Evolutionary conservation across 495 filamentous ascomycete genomes (phyloP).

Genomic region (Sporormia fimetaria): DNA sequence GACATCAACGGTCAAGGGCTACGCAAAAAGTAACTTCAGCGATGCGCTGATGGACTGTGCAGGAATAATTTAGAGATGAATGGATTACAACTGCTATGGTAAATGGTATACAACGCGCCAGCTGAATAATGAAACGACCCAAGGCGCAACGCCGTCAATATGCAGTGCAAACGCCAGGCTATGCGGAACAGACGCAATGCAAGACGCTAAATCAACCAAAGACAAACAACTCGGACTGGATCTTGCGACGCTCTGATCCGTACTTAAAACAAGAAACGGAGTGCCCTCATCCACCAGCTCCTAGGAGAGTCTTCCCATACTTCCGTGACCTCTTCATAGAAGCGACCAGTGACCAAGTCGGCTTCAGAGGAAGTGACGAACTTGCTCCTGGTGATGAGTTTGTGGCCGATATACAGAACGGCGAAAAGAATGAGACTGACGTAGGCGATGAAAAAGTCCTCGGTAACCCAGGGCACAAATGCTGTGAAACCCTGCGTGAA

Average conservation of each 20-base stretch:
- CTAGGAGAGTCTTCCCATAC: conserved; percentile 17
- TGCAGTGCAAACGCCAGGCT: background rate
- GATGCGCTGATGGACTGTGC: too few species aligned
- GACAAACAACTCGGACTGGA: background rate
- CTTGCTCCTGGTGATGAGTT: conserved; percentile 21
- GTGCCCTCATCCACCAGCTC: conserved; percentile 15
- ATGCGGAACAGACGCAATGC: background rate
- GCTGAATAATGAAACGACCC: background rate
- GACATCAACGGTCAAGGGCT: too few species aligned
- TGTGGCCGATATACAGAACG: conserved; percentile 28
- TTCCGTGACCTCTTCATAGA: conserved; percentile 22
- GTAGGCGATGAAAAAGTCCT: conserved; percentile 23
- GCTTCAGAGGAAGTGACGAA: conserved; percentile 27
- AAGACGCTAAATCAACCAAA: too few species aligned
- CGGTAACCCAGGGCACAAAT: conserved; percentile 50
- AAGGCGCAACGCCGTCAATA: too few species aligned
- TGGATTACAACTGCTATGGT: background rate
- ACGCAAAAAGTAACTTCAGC: too few species aligned
- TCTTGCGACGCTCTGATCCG: background rate
- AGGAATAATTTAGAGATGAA: too few species aligned
- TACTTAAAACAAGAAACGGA: conserved; percentile 8
- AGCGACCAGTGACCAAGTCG: conserved; percentile 25
- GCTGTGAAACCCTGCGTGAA: conserved; percentile 59
- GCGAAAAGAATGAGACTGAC: conserved; percentile 24
- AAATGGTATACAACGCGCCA: conserved; percentile 7